Conservation (phyloP, 306 rosid species). For the Pyrus bretschneideri region DNA sequence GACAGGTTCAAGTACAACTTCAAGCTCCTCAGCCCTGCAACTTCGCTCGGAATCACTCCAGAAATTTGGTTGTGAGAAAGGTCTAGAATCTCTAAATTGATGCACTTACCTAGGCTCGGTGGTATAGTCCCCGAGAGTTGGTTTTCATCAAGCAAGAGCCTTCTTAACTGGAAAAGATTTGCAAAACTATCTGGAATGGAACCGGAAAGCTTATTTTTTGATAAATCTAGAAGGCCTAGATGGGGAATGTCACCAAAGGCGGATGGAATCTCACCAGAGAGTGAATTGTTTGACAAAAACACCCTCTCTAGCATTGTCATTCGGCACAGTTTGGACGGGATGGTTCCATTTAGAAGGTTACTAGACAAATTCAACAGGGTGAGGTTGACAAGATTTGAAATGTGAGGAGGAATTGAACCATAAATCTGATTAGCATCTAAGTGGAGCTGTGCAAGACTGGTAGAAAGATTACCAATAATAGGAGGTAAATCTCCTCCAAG, state of each 20-base stretch:
- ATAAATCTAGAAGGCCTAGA: slow-evolving; percentile 79
- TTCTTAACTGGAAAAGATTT: slow-evolving; percentile 71
- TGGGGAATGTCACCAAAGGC: slow-evolving; percentile 55
- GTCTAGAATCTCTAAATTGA: slow-evolving; percentile 76
- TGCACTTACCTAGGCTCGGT: slow-evolving; percentile 68
- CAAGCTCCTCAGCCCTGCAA: slow-evolving; percentile 83
- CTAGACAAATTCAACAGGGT: slow-evolving; percentile 73
- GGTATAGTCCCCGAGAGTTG: slow-evolving; percentile 77
- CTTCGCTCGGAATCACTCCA: slow-evolving; percentile 69
- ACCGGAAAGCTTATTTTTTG: slow-evolving; percentile 74
- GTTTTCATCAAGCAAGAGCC: slow-evolving; percentile 65
- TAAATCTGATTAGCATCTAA: slow-evolving; percentile 54
- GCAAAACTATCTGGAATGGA: slow-evolving; percentile 78
- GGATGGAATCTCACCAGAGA: slow-evolving; percentile 74
- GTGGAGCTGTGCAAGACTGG: slow-evolving; percentile 53
- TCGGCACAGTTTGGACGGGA: slow-evolving; percentile 49
- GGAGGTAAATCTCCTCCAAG: slow-evolving; percentile 74
- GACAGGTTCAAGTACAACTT: slow-evolving; percentile 79
- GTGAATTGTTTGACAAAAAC: slow-evolving; percentile 67
- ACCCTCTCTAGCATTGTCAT: slow-evolving; percentile 71
- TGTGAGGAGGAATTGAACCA: slow-evolving; percentile 71
- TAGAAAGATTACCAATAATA: slow-evolving; percentile 67
- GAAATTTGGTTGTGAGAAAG: slow-evolving; percentile 66
- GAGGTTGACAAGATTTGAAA: slow-evolving; percentile 65
- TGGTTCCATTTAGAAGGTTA: slow-evolving; percentile 69